Evolutionary conservation across 305 asterid genomes (phyloP).

Genomic region (Fraxinus sp.): DNA sequence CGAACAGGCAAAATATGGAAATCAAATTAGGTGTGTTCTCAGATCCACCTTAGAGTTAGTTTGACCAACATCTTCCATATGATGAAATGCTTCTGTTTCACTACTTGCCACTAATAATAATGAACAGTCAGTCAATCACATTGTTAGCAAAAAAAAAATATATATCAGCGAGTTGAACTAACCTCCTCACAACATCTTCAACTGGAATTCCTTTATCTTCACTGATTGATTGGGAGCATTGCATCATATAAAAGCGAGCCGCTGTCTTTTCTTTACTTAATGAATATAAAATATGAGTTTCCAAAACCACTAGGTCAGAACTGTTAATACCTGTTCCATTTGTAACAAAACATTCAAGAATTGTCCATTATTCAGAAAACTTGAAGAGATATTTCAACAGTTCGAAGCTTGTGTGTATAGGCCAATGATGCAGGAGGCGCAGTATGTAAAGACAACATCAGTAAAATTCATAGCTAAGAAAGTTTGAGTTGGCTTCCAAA

Average conservation of each 20-base stretch:
- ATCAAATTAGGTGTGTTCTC: not conserved
- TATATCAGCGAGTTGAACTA: not conserved
- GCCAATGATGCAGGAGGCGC: not conserved
- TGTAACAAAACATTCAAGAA: conserved; percentile 24
- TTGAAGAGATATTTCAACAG: not conserved
- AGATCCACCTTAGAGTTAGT: not conserved
- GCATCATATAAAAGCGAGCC: conserved; percentile 54
- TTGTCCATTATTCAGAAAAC: not conserved
- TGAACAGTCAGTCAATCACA: not conserved
- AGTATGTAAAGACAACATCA: not conserved
- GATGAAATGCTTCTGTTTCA: not conserved
- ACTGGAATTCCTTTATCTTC: conserved; percentile 24
- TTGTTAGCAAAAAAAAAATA: not conserved
- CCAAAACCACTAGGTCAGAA: conserved; percentile 46
- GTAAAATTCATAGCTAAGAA: not conserved
- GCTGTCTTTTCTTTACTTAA: conserved; percentile 48
- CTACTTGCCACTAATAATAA: not conserved
- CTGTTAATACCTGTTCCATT: conserved; percentile 42
- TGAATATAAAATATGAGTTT: conserved; percentile 44
- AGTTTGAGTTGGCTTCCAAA: not conserved
- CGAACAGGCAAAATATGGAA: not conserved
- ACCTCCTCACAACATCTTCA: conserved; percentile 35
- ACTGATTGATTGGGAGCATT: conserved; percentile 23
- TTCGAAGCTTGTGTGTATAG: not conserved
- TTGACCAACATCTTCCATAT: not conserved